phyloP scores from a whole-genome alignment of 108 stramenopile genomes.

The Cyclotella baltica region DNA sequence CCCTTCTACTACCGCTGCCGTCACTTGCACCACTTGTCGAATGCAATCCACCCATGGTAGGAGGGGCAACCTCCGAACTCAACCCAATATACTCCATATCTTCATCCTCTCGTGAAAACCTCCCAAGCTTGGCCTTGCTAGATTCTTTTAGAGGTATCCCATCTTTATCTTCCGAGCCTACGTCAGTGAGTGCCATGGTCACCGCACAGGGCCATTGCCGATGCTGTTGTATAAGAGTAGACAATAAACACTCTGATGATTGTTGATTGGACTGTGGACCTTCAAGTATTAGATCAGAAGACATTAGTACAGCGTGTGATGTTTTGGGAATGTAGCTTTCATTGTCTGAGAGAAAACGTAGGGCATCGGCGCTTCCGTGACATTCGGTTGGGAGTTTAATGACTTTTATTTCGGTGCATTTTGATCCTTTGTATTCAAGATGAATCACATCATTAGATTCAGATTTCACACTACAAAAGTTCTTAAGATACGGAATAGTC shows the following conservation, averaged over 20 bases:
- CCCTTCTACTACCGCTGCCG: conserved; percentile 39
- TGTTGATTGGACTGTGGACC: conserved; percentile 6
- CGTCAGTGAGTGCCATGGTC: conserved; percentile 75
- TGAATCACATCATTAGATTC: conserved; percentile 6
- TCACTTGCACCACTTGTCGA: conserved; percentile 14
- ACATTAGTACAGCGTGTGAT: conserved; percentile 68
- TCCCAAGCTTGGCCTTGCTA: conserved; percentile 80
- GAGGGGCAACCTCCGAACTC: conserved; percentile 52
- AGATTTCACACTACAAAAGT: not conserved
- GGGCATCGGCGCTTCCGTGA: conserved; percentile 74
- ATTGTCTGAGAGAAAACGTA: conserved; percentile 58
- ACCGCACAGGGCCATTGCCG: conserved; percentile 59
- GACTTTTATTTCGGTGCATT: conserved; percentile 52
- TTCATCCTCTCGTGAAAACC: conserved; percentile 76
- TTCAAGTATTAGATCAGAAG: conserved; percentile 76
- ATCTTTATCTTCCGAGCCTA: conserved; percentile 82
- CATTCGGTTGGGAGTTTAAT: conserved; percentile 62
- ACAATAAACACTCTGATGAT: conserved; percentile 12
- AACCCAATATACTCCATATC: conserved; percentile 87
- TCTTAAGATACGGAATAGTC: conserved; percentile 56
- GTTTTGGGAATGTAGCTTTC: conserved; percentile 31
- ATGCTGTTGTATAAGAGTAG: conserved; percentile 44
- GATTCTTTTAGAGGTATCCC: conserved; percentile 84
- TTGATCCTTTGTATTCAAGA: not conserved
- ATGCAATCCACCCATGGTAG: conserved; percentile 31